Conservation (phyloP, 2,329 filamentous ascomycete species). For the Colletotrichum camelliae region DNA sequence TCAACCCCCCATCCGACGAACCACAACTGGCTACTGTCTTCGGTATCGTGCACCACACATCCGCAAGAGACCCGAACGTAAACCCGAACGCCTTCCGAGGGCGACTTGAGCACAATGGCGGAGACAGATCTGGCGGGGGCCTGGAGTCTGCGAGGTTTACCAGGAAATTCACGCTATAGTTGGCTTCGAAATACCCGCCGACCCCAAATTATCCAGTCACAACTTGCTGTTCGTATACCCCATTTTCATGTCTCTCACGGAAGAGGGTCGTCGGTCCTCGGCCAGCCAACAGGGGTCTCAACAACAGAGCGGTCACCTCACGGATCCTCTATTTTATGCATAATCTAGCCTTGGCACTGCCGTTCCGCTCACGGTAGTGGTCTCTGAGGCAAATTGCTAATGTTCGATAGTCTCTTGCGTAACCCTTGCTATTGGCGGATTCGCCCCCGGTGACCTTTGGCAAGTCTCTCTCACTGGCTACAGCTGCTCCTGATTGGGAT, state of each 20-base stretch:
- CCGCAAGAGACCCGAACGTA: background rate
- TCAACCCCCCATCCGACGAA: background rate
- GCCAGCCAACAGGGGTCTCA: background rate
- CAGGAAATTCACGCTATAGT: background rate
- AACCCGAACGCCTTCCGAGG: background rate
- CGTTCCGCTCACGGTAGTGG: background rate
- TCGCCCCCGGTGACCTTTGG: background rate
- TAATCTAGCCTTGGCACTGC: background rate
- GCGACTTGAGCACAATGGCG: background rate
- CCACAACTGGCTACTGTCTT: background rate
- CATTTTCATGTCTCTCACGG: background rate
- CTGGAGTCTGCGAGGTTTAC: background rate
- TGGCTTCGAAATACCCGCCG: background rate
- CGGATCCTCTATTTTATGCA: background rate
- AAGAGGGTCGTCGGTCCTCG: background rate
- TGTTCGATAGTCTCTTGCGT: background rate
- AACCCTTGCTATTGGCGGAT: background rate
- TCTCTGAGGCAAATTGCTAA: background rate
- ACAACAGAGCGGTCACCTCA: background rate
- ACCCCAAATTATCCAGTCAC: background rate
- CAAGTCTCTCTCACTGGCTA: background rate
- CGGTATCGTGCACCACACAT: background rate
- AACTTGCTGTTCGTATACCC: background rate
- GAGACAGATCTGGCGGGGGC: background rate
- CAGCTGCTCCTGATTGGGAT: background rate